Percentiles rank a stretch among this genome's conserved stretches.
Conservation (phyloP, 1,139 yeast genomes). For the Pneumocystis oryctolagi region DNA sequence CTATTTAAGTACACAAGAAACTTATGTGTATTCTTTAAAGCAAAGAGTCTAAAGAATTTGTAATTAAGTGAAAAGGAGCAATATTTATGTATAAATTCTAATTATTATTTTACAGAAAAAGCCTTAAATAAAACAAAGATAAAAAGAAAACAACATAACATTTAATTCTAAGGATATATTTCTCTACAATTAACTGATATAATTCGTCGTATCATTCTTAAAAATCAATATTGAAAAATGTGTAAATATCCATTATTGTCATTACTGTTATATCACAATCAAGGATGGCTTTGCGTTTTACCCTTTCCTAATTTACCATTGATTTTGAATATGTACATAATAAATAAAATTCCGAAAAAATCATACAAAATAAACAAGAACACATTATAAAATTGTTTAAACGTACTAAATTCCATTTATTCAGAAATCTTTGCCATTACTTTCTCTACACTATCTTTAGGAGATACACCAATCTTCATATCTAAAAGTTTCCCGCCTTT, state of each 20-base stretch:
- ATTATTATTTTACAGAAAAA: too few relatives aligned
- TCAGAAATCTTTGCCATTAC: slow-evolving; percentile 19
- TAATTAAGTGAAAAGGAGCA: too few relatives aligned
- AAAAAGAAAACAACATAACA: too few relatives aligned
- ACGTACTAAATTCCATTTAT: background rate
- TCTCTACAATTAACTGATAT: background rate
- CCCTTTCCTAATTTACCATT: background rate
- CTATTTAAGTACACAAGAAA: too few relatives aligned
- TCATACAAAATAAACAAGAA: background rate
- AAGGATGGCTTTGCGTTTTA: background rate
- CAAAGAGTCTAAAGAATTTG: too few relatives aligned
- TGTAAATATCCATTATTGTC: background rate
- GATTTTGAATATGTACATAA: background rate
- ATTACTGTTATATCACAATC: background rate
- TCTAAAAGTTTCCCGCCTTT: slow-evolving; percentile 56
- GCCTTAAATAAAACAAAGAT: background rate
- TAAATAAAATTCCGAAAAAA: background rate
- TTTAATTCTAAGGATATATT: background rate
- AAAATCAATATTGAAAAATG: background rate
- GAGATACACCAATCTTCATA: slow-evolving; percentile 56
- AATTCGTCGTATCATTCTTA: background rate
- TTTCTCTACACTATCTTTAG: slow-evolving; percentile 55
- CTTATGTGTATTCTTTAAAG: too few relatives aligned
- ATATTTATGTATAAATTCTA: too few relatives aligned
- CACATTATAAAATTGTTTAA: background rate